Conservation (phyloP, 345 rosid species). For the Gossypium ekmanianum region DNA sequence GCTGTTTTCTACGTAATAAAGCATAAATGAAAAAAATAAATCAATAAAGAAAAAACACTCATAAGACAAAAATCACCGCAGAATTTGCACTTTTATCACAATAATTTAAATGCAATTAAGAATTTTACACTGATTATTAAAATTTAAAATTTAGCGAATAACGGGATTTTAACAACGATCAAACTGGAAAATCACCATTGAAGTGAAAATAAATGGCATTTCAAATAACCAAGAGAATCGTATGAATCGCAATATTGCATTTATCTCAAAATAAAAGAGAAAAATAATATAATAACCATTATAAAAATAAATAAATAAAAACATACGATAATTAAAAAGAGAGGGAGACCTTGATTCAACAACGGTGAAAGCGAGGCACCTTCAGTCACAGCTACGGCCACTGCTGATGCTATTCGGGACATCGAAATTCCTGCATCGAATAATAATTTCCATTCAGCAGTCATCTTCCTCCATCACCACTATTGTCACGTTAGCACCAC, state of each 20-base stretch:
- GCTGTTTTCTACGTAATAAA: too few species aligned
- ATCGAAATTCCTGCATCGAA: constrained; percentile 74
- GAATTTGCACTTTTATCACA: neutral
- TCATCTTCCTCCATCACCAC: constrained; percentile 42
- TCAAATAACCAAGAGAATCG: constrained; percentile 5
- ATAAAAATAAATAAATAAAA: neutral
- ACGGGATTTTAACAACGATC: neutral
- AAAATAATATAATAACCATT: neutral
- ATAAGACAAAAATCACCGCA: neutral
- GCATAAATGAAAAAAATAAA: too few species aligned
- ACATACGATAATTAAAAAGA: neutral
- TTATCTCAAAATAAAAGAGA: too few species aligned
- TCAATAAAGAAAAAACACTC: too few species aligned
- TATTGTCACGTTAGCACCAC: constrained; percentile 25
- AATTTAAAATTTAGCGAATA: neutral
- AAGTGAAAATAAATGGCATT: constrained; percentile 13
- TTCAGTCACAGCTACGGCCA: constrained; percentile 25
- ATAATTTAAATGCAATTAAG: neutral
- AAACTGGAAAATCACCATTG: neutral
- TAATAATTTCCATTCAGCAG: constrained; percentile 60
- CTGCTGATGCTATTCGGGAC: constrained; percentile 30
- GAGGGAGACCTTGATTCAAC: constrained; percentile 49
- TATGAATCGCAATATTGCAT: neutral
- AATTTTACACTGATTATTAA: neutral
- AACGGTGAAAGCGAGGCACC: constrained; percentile 61